Evolutionary conservation across 768 basidiomycete species (phyloP), one percentile per base, ranked within the genome.

Genomic region (Tulasnella sp.): DNA sequence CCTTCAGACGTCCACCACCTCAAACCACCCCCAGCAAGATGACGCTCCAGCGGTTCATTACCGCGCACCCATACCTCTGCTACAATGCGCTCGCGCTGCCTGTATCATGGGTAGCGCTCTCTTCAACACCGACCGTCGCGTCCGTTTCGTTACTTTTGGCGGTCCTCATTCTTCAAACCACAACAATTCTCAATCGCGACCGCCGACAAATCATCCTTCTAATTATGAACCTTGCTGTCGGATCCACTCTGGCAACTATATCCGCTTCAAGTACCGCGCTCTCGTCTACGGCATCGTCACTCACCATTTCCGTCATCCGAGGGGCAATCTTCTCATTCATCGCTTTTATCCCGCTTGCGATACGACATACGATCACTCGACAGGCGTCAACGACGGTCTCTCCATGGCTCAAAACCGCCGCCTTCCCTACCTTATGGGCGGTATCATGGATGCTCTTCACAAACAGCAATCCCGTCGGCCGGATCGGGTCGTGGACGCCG

Each of bases 401-500:
- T 2, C 42, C 42, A 9, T 75, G 55, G 78, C 13, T 73, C n/a
- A 32, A 70, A 10, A 48, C 46, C 16, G 46, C 67, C 40, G 39
- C 46, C 5, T 79, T 79, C 78, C 79, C 79, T 16, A 29, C 77
- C 1, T 3, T 79, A 13, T 78, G 77, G 77, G 40, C 70, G 26
- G 37, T 67, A 10, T 23, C n/a, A 3, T 93, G 92, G 92, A 87
- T 84, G 74, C 81, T 82, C 0, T 79, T 89, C 0, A 87, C 92
- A 0, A 86, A 84, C 79, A 18, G 88, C 37, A 93, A 89, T 81
- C 92, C 92, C 1, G 83, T 93, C 7, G 94, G 93, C 13, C 88
- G 91, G 77, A 87, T 95, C 15, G 85, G 89, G 10, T 88, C 90
- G 23, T 95, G 93, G 93, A 90, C 87, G 42, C 90, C 92, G 15